A percentile compares a stretch with the other conserved stretches of the same genome.
Evolutionary conservation across 2,329 filamentous ascomycete species (phyloP).

Genomic region (Epichloe brachyelytri): DNA sequence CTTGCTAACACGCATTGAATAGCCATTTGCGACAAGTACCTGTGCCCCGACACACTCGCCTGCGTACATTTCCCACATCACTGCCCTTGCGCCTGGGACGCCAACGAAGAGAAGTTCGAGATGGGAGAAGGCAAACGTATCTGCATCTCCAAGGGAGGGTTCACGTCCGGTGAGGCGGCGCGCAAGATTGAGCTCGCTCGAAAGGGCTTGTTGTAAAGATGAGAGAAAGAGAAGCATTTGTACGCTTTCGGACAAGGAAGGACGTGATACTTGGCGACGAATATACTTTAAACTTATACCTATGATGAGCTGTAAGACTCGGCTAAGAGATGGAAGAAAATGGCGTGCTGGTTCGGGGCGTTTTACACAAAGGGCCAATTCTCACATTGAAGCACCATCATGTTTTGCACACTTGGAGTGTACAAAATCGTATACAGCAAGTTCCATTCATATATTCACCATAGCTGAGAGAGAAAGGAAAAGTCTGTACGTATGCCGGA

Average conservation of each 20-base stretch:
- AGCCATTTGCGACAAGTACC: slow-evolving; percentile 86
- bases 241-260: not conserved
- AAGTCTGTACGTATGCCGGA: not conserved
- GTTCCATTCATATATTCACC: not conserved
- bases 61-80: slow-evolving; percentile 96
- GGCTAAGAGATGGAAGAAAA: no score
- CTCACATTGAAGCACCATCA: no score
- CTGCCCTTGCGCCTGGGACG: slow-evolving; percentile 79
- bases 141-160: slow-evolving; percentile 65
- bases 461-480: not conserved
- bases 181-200: slow-evolving; percentile 69
- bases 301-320: no score
- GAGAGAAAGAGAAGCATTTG: not conserved
- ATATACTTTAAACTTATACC: not conserved
- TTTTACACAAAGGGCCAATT: no score
- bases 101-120: slow-evolving; percentile 67
- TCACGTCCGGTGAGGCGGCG: slow-evolving; percentile 55
- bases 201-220: slow-evolving; percentile 50
- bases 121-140: slow-evolving; percentile 57
- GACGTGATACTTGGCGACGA: not conserved
- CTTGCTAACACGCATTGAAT: not conserved
- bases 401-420: not conserved
- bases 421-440: not conserved
- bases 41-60: slow-evolving; percentile 86
- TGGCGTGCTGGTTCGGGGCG: no score